Base-by-base conservation (phyloP, 306 rosid genomes). In the Malus orientalis region DNA sequence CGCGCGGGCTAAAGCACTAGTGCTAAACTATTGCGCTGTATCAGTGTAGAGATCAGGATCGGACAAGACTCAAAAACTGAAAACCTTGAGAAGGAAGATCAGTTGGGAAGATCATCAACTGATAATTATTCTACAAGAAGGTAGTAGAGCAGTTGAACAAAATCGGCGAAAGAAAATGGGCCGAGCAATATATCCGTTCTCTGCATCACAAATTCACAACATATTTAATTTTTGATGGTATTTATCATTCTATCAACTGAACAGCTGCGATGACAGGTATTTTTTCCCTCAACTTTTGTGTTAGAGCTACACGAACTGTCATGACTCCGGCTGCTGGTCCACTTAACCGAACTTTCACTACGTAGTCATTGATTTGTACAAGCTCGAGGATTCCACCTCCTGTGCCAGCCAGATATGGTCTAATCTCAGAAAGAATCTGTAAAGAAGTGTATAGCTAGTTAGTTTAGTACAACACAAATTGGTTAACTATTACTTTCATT, bases 361-460 rank as follows among this genome's bases (percentile, higher is more conserved):
- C 87, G 65, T 84, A 92, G 83, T 84, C 95, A 20, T 89, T 74
- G 29, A 94, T 92, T 83, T 90, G 72, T 67, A 84, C 80, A 65
- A 92, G 95, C 82, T 92, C 96, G 44, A 94, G 87, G 58, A 85
- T 84, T 80, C 98, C 98, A 76, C 98, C 98, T 69, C 98, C 98
- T 14, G 97, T 92, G 19, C 98, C 98, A 33, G 90, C 86, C 23
- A 94, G 94, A 86, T 89, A 94, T 23, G 96, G 98, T 84, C 98
- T 89, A 73, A 94, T 94, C 90, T 94, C 97, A 8, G 90, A 80
- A 80, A 92, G 96, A 79, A 95, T 77, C 98, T 95, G 89, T 76
- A 91, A 78, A 87, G 5, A 13, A 40, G 45, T 20, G 66, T 14
- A 15, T 14, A 23, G 67, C 57, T 54, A 58, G 11, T 4, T 30